Evolutionary conservation across 2,329 filamentous ascomycete genomes (phyloP), one percentile per base, ranked within the genome.

Genomic region (Cryphonectria naterciae): DNA sequence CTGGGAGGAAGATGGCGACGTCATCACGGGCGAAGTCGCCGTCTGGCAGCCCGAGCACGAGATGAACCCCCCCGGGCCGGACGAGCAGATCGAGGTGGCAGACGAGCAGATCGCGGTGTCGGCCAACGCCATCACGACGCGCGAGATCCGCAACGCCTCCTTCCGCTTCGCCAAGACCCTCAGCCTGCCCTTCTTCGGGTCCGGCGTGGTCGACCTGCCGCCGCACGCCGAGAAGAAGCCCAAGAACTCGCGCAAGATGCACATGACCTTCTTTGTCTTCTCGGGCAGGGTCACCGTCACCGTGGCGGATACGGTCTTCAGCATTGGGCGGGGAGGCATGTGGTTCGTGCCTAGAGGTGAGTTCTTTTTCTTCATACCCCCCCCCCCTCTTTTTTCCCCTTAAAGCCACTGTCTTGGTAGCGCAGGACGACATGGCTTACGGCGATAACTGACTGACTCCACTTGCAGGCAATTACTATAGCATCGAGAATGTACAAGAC

Each of bases 161-260:
- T 98, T 98, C 85, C 88, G 89, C 70, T 98, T 97, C 78, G 93
- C 93, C 46, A 98, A 98, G 83, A 92, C 95, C 72, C 87, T 97
- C 70, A 93, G 90, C 39, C 85, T 93, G 73, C 90, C 92, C 0
- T 98, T 97, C 80, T 93, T 98, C 80, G 95, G 94, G 46, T 92
- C 92, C 13, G 96, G 96, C 22, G 88, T 98, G 67, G 93, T 99
- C 52, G 95, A 98, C 77, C 84, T 99, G 66, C 93, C 94, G 7
- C 91, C 93, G 0, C 91, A 92, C 2, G 90, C 93, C 43, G 89
- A 92, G 78, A 99, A 99, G 85, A 89, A 91, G 75, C 89, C 91
- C 65, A 98, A 98, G 86, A 98, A 98, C 81, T 92, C 93, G 49
- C 88, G 95, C 73, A 95, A 93, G 83, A 98, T 98, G 93, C 94